Evolutionary conservation across 768 basidiomycete genomes (phyloP).

Genomic region (Clitopilus hobsonii): DNA sequence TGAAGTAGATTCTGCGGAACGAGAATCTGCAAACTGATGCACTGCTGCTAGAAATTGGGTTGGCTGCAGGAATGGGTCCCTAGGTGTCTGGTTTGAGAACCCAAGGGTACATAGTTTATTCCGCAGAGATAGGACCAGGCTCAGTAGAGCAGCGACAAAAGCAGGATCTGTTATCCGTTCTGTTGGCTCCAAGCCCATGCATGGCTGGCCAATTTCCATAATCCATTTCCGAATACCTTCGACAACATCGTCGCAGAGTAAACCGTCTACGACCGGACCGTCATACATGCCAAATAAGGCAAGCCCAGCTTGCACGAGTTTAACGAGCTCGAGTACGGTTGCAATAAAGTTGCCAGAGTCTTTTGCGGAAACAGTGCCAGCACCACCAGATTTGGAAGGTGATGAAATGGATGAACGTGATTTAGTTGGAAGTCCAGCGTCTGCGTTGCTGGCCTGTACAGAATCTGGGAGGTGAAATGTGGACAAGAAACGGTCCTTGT

Average conservation of each 20-base stretch:
- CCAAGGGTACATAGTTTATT: slow-evolving; percentile 66
- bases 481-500: slow-evolving; percentile 75
- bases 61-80: slow-evolving; percentile 74
- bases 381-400: slow-evolving; percentile 15
- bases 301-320: slow-evolving; percentile 67
- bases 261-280: slow-evolving; percentile 45
- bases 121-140: slow-evolving; percentile 59
- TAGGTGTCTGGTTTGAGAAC: slow-evolving; percentile 43
- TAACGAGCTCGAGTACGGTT: slow-evolving; percentile 73
- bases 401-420: slow-evolving; percentile 15
- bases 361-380: slow-evolving; percentile 20
- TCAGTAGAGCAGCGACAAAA: slow-evolving; percentile 66
- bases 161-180: slow-evolving; percentile 73
- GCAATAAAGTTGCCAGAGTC: slow-evolving; percentile 46
- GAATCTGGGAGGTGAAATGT: slow-evolving; percentile 58
- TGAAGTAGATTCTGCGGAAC: slow-evolving; percentile 8
- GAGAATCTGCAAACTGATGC: slow-evolving; percentile 3
- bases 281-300: slow-evolving; percentile 63
- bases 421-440: slow-evolving; percentile 14
- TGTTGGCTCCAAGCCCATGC: slow-evolving; percentile 63
- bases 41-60: background rate
- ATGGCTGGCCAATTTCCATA: slow-evolving; percentile 56
- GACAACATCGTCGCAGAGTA: slow-evolving; percentile 75
- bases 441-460: slow-evolving; percentile 13
- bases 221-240: slow-evolving; percentile 70